A percentile compares a stretch with the other conserved stretches of the same genome.
phyloP scores from a whole-genome alignment of 2,329 filamentous ascomycete genomes.

The Cladophialophora immunda region DNA sequence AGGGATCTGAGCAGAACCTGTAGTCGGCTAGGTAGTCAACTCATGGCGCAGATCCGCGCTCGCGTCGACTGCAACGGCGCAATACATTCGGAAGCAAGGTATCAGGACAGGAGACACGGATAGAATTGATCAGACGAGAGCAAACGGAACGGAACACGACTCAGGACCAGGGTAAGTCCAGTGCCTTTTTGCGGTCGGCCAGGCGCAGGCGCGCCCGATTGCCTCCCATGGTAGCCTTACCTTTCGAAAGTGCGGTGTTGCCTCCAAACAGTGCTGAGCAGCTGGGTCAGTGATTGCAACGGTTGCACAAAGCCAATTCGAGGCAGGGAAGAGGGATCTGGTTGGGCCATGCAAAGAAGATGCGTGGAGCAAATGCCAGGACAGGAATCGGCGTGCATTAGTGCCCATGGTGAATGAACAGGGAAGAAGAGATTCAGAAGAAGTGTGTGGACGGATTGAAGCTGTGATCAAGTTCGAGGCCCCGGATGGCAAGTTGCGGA shows the following conservation, averaged over 20 bases:
- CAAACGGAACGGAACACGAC: not conserved
- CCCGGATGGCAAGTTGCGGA: conserved; percentile 1
- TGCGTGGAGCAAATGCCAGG: conserved; percentile 14
- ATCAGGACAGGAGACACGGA: not conserved
- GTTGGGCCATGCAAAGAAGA: conserved; percentile 18
- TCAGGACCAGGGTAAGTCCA: not conserved
- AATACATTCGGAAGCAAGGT: not conserved
- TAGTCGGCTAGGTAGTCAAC: conserved; percentile 16
- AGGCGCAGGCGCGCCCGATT: conserved; percentile 6
- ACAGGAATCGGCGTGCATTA: conserved; percentile 28
- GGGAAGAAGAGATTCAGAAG: not conserved
- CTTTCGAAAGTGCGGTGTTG: conserved; percentile 11
- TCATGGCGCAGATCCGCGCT: conserved; percentile 13
- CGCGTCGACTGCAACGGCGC: not conserved
- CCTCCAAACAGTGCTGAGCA: conserved; percentile 17
- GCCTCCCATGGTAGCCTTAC: conserved; percentile 23
- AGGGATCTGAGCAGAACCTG: not conserved
- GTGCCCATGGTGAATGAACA: conserved; percentile 17
- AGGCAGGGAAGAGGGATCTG: conserved; percentile 14
- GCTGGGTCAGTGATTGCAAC: conserved; percentile 22
- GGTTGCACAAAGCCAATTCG: conserved; percentile 29
- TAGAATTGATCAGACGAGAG: not conserved
- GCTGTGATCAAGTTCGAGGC: not conserved
- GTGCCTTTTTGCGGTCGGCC: not conserved
- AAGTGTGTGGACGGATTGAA: conserved; percentile 18